These are phyloP conservation scores for Paramecium primaurelia DNA, from an alignment of 73 alveolate species.

Conservation along the genomic window DNA sequence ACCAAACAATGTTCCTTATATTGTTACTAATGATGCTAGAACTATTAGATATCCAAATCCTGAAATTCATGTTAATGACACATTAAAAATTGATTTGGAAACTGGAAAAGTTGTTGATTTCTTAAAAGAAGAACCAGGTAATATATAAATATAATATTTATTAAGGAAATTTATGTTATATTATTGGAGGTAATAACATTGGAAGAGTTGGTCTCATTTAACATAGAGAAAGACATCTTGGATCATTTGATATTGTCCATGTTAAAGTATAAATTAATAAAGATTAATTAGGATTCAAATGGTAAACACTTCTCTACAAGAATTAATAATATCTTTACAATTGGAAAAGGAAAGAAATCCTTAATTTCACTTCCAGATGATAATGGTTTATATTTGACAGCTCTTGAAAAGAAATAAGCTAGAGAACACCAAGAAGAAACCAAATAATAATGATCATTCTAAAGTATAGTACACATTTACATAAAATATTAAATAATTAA, in stretches of 20 bases:
- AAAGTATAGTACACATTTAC: slow-evolving; percentile 16
- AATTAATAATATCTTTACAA: slow-evolving; percentile 88
- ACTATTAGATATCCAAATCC: slow-evolving; percentile 98
- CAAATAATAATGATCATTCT: neutral
- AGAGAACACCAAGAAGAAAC: neutral
- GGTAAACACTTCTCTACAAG: slow-evolving; percentile 96
- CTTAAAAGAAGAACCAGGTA: slow-evolving; percentile 81
- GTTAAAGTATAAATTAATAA: slow-evolving; percentile 11
- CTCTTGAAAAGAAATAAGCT: slow-evolving; percentile 54
- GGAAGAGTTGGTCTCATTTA: slow-evolving; percentile 96
- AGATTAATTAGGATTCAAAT: slow-evolving; percentile 71
- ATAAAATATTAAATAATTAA: neutral
- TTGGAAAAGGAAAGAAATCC: slow-evolving; percentile 95
- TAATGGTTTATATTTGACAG: slow-evolving; percentile 70
- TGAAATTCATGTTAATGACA: slow-evolving; percentile 87
- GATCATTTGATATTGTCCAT: slow-evolving; percentile 94
- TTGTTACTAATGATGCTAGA: slow-evolving; percentile 97
- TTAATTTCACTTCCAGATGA: slow-evolving; percentile 85
- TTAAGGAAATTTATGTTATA: slow-evolving; percentile 81
- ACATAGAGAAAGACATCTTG: slow-evolving; percentile 95
- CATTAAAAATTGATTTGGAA: slow-evolving; percentile 79
- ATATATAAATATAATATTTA: neutral
- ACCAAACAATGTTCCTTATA: slow-evolving; percentile 96
- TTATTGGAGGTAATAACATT: slow-evolving; percentile 86
- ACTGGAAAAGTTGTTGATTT: slow-evolving; percentile 80